Evolutionary conservation across 345 rosid species (phyloP), one percentile per base, ranked within the genome.

Genomic region (Linum trigynum): DNA sequence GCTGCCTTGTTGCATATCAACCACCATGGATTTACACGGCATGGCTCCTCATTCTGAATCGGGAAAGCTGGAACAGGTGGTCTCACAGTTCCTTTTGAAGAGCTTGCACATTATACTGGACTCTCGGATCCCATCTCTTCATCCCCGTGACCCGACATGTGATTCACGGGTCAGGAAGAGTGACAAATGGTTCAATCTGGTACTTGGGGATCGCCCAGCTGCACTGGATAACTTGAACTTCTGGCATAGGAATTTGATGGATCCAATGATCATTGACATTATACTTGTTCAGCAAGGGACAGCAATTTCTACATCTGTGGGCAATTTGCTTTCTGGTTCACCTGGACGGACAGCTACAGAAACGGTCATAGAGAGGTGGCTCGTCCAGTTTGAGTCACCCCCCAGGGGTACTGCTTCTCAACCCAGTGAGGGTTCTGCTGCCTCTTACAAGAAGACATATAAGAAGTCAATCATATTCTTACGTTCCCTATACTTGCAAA

Each of bases 171-270:
- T 69, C 39, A 85, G 68, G 69, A 89, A 80, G 83, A 91, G 81
- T 53, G 98, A 91, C 72, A 89, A 78, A 82, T 91, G 98, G 98
- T 91, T 91, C 75, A 85, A 89, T 78, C 78, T 91, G 63, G 83
- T 84, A 2, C 78, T 89, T 69, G 98, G 98, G 57, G 92, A 83
- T 68, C 92, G 92, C 68, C 92, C 95, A 41, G 79, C 89, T 1
- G 90, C 81, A 10, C 62, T 84, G 6, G 92, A 86, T 62, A 84
- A 83, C 69, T 63, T 89, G 72, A 81, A 85, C 73, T 85, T 86
- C 71, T 86, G 95, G 92, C 92, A 83, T 41, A 78, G 84, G 55
- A 86, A 81, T 75, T 55, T 84, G 9, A 63, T 82, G 77, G 98
- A 89, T 64, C 92, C 95, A 0, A 83, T 89, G 92, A 79, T 91